Evolutionary conservation across 257 asterid genomes (phyloP).

Genomic region (Echium plantagineum): DNA sequence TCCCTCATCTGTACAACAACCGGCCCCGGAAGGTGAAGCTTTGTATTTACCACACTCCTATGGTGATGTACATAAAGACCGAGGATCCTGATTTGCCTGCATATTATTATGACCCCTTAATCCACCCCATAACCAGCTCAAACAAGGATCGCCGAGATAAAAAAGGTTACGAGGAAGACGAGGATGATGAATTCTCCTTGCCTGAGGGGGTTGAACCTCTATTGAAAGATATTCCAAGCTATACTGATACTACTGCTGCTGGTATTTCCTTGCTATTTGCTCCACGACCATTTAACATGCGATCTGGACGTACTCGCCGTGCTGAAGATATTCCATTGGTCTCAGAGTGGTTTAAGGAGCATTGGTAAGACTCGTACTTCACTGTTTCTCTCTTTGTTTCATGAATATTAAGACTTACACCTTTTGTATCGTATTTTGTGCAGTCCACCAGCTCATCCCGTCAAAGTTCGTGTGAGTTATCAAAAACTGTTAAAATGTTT

Average conservation of each 20-base stretch:
- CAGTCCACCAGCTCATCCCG: constrained; percentile 98
- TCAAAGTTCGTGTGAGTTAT: constrained; percentile 96
- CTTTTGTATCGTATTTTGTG: constrained; percentile 7
- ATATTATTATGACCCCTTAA: constrained; percentile 85
- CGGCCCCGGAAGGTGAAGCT: constrained; percentile 95
- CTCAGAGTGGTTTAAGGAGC: constrained; percentile 98
- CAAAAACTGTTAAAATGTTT: constrained; percentile 92
- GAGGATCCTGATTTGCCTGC: constrained; percentile 99
- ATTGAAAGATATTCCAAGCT: constrained; percentile 50
- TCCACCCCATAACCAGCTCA: constrained; percentile 79
- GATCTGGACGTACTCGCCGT: constrained; percentile 96
- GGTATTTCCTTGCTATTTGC: constrained; percentile 94
- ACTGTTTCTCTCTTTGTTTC: neutral
- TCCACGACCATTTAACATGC: constrained; percentile 95
- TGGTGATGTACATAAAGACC: constrained; percentile 94
- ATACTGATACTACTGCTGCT: constrained; percentile 96
- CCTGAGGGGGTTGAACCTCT: constrained; percentile 87
- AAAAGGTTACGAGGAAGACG: constrained; percentile 62
- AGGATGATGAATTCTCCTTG: constrained; percentile 69
- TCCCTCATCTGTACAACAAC: constrained; percentile 89
- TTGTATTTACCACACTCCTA: constrained; percentile 82
- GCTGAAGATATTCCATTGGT: constrained; percentile 99
- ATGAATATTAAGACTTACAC: neutral
- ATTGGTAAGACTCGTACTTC: constrained; percentile 49
- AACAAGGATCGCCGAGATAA: constrained; percentile 70